phyloP scores from a whole-genome alignment of 495 filamentous ascomycete species.

The Penicillium canescens region DNA sequence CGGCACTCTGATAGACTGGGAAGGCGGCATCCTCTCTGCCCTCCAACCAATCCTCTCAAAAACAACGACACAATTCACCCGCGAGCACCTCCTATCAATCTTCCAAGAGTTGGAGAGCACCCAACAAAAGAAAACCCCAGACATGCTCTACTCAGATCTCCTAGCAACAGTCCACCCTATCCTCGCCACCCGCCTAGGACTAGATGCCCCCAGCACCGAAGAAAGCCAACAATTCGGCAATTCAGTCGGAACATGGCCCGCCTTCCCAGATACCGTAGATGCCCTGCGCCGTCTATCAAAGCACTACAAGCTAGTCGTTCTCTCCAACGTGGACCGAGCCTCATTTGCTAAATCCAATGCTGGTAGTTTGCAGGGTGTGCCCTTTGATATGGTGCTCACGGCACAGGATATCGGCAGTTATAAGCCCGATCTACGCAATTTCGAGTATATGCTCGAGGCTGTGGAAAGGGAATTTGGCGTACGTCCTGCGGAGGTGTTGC shows the following conservation, averaged over 20 bases:
- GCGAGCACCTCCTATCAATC: slow-evolving; percentile 29
- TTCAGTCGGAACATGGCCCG: slow-evolving; percentile 56
- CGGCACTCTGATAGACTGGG: slow-evolving; percentile 81
- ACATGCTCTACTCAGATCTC: slow-evolving; percentile 53
- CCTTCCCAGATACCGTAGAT: slow-evolving; percentile 62
- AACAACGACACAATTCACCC: slow-evolving; percentile 39
- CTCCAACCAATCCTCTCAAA: slow-evolving; percentile 41
- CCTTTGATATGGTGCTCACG: slow-evolving; percentile 68
- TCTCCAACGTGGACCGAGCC: slow-evolving; percentile 67
- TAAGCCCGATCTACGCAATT: slow-evolving; percentile 67
- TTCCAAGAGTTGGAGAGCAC: slow-evolving; percentile 38
- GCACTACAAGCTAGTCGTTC: slow-evolving; percentile 64
- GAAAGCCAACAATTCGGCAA: slow-evolving; percentile 44
- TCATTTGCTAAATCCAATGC: slow-evolving; percentile 55
- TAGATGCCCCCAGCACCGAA: slow-evolving; percentile 25
- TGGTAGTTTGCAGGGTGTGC: slow-evolving; percentile 41
- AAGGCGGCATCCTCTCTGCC: slow-evolving; percentile 44
- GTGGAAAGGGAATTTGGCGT: slow-evolving; percentile 57
- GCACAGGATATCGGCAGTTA: slow-evolving; percentile 73
- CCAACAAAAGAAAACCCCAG: slow-evolving; percentile 48
- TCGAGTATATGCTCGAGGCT: slow-evolving; percentile 60
- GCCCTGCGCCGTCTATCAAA: slow-evolving; percentile 52
- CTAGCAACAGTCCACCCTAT: slow-evolving; percentile 46
- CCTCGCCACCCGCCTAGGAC: slow-evolving; percentile 40
- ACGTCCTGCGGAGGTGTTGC: slow-evolving; percentile 56